Base-by-base conservation (phyloP, 495 filamentous ascomycete genomes). In the Aspergillus steynii region DNA sequence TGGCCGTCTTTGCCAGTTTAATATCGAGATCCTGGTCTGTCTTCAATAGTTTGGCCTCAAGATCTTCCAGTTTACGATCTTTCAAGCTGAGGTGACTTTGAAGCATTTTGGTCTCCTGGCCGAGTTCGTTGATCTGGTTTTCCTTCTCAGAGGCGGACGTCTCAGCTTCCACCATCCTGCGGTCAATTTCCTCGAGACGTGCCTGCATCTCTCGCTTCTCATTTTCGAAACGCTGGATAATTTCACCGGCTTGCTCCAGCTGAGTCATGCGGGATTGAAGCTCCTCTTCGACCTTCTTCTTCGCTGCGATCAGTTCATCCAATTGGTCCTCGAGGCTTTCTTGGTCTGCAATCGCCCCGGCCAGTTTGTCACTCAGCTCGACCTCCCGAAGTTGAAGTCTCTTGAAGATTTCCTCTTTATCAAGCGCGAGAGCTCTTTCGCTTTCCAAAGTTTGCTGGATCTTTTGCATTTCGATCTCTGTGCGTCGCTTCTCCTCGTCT, bases 331-430 rank as follows among this genome's bases (percentile, higher is more conserved):
- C 96, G 2, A 98, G 84, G 32, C 85, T 86, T 68, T 98, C 96
- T 73, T 98, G 95, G 64, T 99, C 96, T 20, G 96, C 90, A 52
- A 97, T 83, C n/a, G 95, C 93, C 34, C 88, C 95, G 12, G 92
- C 84, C 26, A 99, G 80, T 75, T 98, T 97, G 67, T 99, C 96
- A 20, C 84, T 88, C 0, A 99, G 81, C 67, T 97, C 93, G 4
- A 87, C 85, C 70, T 98, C 95, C 28, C 94, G 87, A 42, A 88
- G 71, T 68, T 97, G 94, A n/a, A 97, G 80, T 20, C 96, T 85
- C 70, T 93, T 95, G 79, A 97, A 97, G 45, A 99, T 98, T 62
- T 98, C 95, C 64, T 99, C 96, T 69, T 98, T 99, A 72, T 99
- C 96, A 7, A 99, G 79, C 0, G 96, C 96, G 31, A 99, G 79